Base-by-base conservation (phyloP, 208 protist species). In the Endotrypanum monterogeii region DNA sequence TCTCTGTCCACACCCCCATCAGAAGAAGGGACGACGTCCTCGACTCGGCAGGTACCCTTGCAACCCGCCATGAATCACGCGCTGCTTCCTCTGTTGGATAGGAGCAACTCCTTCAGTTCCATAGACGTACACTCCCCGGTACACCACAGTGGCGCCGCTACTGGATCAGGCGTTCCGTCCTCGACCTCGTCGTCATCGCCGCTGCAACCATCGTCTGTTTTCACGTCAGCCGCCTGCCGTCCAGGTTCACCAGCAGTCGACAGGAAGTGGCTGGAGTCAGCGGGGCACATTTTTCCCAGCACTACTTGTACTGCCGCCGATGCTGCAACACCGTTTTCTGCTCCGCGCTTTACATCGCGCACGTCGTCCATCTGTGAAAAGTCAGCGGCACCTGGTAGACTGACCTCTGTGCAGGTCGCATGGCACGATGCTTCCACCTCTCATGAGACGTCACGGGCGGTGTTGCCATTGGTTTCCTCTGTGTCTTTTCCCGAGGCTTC, bases 181-280 rank as follows among this genome's bases (percentile, higher is more conserved):
- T 62, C 30, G 32, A 35, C 66, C 28, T 58, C 73, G 16, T 68
- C 73, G 32, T n/a, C 52, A 20, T 66, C 58, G 50, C 30, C 48
- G 4, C 54, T 50, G 73, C 73, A 11, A 5, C 57, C 55, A n/a
- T 58, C 73, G 7, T 55, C 73, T 2, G 65, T 50, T 50, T 78
- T 78, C 51, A 73, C 73, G 16, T 73, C 73, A 14, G 57, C 73
- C 8, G 73, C 67, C 16, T 65, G 66, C 32, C 55, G 65, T 61
- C 63, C 70, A 58, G 48, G 28, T 55, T 71, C 65, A 41, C 39
- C 65, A 0, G 52, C 52, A n/a, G 57, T 54, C 11, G 44, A 25
- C 14, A n/a, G 54, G 16, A 32, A 62, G 57, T n/a, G 30, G 3
- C 32, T 39, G 28, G 11, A 9, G 39, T 28, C 4, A 41, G 28